Percentiles rank a stretch among this genome's conserved stretches.
Evolutionary conservation across 345 rosid genomes (phyloP).

Genomic region (Physaria fendleri): DNA sequence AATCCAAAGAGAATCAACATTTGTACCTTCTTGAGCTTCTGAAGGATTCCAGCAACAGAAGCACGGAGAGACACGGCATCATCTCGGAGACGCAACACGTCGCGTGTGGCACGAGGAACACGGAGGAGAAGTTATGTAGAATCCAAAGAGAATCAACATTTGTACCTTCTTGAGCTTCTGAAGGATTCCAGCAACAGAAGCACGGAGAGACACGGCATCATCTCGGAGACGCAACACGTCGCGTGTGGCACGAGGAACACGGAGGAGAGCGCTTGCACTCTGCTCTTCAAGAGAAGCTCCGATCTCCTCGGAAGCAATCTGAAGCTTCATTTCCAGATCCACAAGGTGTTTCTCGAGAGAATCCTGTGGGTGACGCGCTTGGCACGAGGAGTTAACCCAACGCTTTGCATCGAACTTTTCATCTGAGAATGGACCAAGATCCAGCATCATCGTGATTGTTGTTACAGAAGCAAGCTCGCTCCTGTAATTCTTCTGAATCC

Average conservation of each 20-base stretch:
- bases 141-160: background rate
- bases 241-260: conserved; percentile 92
- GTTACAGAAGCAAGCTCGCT: too few relatives aligned
- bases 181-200: conserved; percentile 69
- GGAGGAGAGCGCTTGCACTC: conserved; percentile 77
- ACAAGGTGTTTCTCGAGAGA: conserved; percentile 80
- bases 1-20: background rate
- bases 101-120: conserved; percentile 92
- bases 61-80: conserved; percentile 82
- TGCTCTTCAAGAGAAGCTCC: conserved; percentile 94
- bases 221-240: conserved; percentile 91
- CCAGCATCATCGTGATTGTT: conserved; percentile 58
- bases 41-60: conserved; percentile 73
- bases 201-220: conserved; percentile 82
- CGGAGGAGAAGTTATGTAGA: conserved; percentile 43
- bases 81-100: conserved; percentile 84
- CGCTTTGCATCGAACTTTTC: conserved; percentile 92
- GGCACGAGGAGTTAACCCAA: conserved; percentile 87
- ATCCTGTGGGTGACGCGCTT: conserved; percentile 76
- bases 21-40: conserved; percentile 80
- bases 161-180: conserved; percentile 85
- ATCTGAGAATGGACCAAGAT: conserved; percentile 93
- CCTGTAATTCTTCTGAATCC: too few relatives aligned
- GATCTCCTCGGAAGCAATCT: conserved; percentile 96
- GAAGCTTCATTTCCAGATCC: conserved; percentile 99